Evolutionary conservation across 805 yeast genomes (phyloP).

Genomic region (Candida oleophila): DNA sequence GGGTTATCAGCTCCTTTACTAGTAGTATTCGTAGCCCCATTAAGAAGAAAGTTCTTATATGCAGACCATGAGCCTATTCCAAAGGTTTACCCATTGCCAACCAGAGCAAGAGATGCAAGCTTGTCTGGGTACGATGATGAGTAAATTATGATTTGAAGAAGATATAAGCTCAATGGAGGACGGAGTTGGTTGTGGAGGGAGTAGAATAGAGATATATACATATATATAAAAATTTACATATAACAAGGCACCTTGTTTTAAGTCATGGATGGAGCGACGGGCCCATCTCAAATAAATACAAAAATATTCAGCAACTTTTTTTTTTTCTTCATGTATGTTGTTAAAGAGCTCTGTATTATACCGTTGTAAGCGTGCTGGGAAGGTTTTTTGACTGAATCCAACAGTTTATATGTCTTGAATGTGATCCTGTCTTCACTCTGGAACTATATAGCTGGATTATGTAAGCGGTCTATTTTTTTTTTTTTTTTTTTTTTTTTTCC

Average conservation of each 20-base stretch:
- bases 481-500: too few relatives aligned
- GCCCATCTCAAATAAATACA: neutral
- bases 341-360: too few relatives aligned
- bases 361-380: neutral
- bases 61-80: conserved; percentile 69
- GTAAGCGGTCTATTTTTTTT: neutral
- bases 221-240: neutral
- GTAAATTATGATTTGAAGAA: too few relatives aligned
- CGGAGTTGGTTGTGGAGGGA: neutral
- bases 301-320: neutral
- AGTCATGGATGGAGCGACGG: neutral
- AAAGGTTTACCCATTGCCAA: conserved; percentile 54
- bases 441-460: too few relatives aligned
- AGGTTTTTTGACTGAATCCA: too few relatives aligned
- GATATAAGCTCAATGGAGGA: neutral
- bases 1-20: conserved; percentile 70
- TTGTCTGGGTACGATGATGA: conserved; percentile 58
- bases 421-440: too few relatives aligned
- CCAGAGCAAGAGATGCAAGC: conserved; percentile 48
- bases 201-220: neutral
- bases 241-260: neutral
- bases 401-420: too few relatives aligned
- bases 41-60: conserved; percentile 67
- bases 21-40: conserved; percentile 57
- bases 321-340: too few relatives aligned